Conservation (phyloP, 495 filamentous ascomycete species). For the Chaetomium fimeti region DNA sequence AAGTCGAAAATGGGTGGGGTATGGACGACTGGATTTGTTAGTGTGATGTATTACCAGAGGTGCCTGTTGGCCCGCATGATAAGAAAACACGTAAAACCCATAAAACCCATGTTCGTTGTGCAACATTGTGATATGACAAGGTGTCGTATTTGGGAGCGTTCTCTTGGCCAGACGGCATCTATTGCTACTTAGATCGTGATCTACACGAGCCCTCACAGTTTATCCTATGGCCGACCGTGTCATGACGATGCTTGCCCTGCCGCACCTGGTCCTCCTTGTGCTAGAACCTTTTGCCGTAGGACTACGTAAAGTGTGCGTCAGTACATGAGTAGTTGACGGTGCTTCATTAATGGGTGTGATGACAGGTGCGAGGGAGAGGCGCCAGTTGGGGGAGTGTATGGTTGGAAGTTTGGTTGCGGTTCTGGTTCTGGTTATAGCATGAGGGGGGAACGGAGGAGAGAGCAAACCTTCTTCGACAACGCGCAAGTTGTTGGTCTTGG, state of each 20-base stretch:
- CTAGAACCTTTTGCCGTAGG: conserved; percentile 57
- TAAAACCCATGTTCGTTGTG: background rate
- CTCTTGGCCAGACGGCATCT: too few relatives aligned
- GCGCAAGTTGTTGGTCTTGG: conserved; percentile 78
- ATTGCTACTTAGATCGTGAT: too few relatives aligned
- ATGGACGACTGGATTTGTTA: background rate
- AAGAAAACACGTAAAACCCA: conserved; percentile 3
- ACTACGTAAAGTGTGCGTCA: conserved; percentile 38
- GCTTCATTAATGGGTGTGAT: background rate
- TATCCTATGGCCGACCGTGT: background rate
- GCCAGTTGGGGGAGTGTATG: too few relatives aligned
- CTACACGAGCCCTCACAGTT: background rate
- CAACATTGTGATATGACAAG: background rate
- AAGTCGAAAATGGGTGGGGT: too few relatives aligned
- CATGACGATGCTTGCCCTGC: conserved; percentile 27
- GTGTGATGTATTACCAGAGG: background rate
- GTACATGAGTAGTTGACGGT: background rate
- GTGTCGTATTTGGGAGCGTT: background rate
- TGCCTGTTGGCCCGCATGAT: background rate
- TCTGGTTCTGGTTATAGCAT: too few relatives aligned
- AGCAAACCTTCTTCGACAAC: conserved; percentile 82
- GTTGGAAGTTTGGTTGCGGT: background rate
- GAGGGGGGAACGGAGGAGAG: background rate
- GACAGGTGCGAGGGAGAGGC: too few relatives aligned
- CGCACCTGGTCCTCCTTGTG: conserved; percentile 20